Conservation (phyloP, 169 alveolate species). For the Babesia divergens region DNA sequence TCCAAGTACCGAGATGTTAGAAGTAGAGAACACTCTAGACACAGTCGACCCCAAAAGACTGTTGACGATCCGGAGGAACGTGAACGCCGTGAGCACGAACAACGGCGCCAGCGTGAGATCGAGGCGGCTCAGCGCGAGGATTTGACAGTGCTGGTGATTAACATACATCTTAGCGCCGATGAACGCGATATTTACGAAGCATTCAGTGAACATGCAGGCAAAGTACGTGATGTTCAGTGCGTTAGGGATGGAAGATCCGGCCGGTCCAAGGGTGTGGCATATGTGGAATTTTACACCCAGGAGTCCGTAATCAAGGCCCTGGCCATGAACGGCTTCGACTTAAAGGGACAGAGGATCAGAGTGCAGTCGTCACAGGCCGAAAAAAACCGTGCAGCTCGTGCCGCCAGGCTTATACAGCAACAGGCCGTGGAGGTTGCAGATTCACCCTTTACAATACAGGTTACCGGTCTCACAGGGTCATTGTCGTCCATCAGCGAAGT, state of each 20-base stretch:
- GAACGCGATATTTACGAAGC: conserved; percentile 94
- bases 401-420: conserved; percentile 82
- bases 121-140: conserved; percentile 97
- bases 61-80: conserved; percentile 65
- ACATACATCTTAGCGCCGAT: conserved; percentile 89
- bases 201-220: conserved; percentile 93
- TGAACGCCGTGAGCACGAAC: conserved; percentile 72
- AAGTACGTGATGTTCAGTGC: conserved; percentile 94
- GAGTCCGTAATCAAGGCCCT: conserved; percentile 94
- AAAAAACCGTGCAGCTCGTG: conserved; percentile 96
- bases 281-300: conserved; percentile 95
- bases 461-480: conserved; percentile 90
- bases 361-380: conserved; percentile 97
- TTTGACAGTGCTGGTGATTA: conserved; percentile 92
- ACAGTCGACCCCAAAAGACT: conserved; percentile 30
- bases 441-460: conserved; percentile 86
- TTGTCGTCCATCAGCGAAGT: conserved; percentile 81
- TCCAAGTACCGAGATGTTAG: conserved; percentile 2
- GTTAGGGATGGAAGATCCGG: conserved; percentile 94
- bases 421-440: conserved; percentile 82
- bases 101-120: conserved; percentile 80
- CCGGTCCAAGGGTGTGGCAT: conserved; percentile 95
- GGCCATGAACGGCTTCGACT: conserved; percentile 87
- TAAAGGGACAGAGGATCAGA: conserved; percentile 87
- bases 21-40: background rate